Base-by-base conservation (phyloP, 345 rosid genomes). In the Anastatica hierochuntica region DNA sequence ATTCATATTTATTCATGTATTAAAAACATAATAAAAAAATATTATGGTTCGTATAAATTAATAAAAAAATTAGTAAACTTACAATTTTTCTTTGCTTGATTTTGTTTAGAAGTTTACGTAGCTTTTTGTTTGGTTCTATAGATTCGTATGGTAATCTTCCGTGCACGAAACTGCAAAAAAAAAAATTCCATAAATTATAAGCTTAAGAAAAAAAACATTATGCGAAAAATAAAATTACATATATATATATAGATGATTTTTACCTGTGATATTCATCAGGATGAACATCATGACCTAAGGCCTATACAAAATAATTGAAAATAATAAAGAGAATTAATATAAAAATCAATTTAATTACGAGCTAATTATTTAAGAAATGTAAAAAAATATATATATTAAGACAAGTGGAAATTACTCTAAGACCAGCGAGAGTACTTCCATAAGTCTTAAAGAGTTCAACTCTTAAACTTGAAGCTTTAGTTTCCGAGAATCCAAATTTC, bases 401-500 rank as follows among this genome's bases (percentile, higher is more conserved):
- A n/a, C n/a, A n/a, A n/a, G n/a, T n/a, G n/a, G n/a, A n/a, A 39
- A 16, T 24, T 82, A 90, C 97, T 42, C 96, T 77, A 36, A 90
- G 68, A 56, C 98, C 98, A 59, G 95, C 95, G 2, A 90, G 96
- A 36, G 98, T 77, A 74, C 98, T 87, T 63, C 95, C 94, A 61
- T 90, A 79, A 33, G 80, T 75, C 66, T 75, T 84, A 74, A 90
- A 87, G 57, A 90, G 94, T 46, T 90, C 83, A 42, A 70, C 78
- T 62, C 95, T 83, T 45, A 79, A 62, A 43, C 49, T 76, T 4
- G 84, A 43, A 45, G 98, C 94, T 72, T 84, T 74, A 47, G 41
- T 64, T 60, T 57, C 76, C 1, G 81, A 0, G 30, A 84, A 76
- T 39, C 92, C 98, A 31, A 73, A 84, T 70, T 74, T 80, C 66